These are phyloP conservation scores for Phlyctochytrium arcticum DNA, from an alignment of 192 early-diverging fungal genomes.

Conservation along the genomic window DNA sequence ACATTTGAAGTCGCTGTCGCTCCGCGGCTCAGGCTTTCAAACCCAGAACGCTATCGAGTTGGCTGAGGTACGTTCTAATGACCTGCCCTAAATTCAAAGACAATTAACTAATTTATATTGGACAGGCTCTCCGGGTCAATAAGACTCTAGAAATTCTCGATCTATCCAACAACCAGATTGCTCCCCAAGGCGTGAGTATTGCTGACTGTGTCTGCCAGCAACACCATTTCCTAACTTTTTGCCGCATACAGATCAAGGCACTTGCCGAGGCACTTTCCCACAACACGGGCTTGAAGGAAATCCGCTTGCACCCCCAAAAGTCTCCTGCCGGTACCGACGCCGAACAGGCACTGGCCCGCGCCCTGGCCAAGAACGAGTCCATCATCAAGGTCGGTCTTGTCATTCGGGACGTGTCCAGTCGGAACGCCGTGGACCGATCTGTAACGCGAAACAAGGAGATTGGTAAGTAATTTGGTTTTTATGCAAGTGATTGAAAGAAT, in stretches of 20 bases:
- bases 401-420: slow-evolving; percentile 39
- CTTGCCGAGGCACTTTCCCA: slow-evolving; percentile 35
- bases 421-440: slow-evolving; percentile 38
- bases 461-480: no score
- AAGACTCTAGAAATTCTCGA: slow-evolving; percentile 33
- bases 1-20: slow-evolving; percentile 34
- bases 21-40: slow-evolving; percentile 25
- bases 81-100: no score
- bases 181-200: slow-evolving; percentile 37
- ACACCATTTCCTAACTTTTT: no score
- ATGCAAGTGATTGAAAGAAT: no score
- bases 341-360: slow-evolving; percentile 40
- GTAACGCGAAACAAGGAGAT: slow-evolving; percentile 51
- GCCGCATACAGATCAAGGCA: slow-evolving; percentile 44
- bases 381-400: slow-evolving; percentile 35
- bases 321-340: slow-evolving; percentile 45
- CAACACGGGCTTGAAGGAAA: slow-evolving; percentile 37
- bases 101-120: no score
- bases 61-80: no score
- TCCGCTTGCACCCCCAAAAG: slow-evolving; percentile 38
- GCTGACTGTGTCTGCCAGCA: no score
- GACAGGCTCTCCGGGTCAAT: slow-evolving; percentile 31
- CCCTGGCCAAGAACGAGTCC: slow-evolving; percentile 43
- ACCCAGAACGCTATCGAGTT: slow-evolving; percentile 34
- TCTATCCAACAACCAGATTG: slow-evolving; percentile 42